phyloP scores from a whole-genome alignment of 2,329 filamentous ascomycete genomes.

The Sordariomycetes sp. region DNA sequence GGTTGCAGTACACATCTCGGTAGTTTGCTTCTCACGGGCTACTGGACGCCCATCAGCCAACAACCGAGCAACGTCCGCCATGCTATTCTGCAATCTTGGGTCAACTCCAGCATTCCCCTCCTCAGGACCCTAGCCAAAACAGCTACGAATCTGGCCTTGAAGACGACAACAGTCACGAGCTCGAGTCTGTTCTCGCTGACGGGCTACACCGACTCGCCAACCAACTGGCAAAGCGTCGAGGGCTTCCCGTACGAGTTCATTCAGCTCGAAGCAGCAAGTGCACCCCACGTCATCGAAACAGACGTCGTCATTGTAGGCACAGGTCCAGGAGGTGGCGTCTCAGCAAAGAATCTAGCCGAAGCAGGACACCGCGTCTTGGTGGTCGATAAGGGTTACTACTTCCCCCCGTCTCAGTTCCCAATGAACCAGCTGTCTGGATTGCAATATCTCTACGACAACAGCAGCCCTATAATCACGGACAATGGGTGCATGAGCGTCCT shows the following conservation, averaged over 20 bases:
- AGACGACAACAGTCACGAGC: constrained; percentile 45
- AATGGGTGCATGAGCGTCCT: constrained; percentile 51
- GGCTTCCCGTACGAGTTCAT: constrained; percentile 52
- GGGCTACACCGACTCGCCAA: constrained; percentile 47
- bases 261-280: constrained; percentile 35
- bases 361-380: constrained; percentile 69
- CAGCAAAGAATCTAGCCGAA: constrained; percentile 71
- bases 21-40: constrained; percentile 58
- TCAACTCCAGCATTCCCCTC: constrained; percentile 41
- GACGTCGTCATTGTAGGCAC: constrained; percentile 83
- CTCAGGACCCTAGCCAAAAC: constrained; percentile 48
- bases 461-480: constrained; percentile 46
- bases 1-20: constrained; percentile 49
- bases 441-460: constrained; percentile 60
- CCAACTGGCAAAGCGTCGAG: constrained; percentile 37
- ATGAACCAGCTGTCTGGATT: constrained; percentile 57
- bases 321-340: constrained; percentile 76
- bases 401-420: constrained; percentile 61
- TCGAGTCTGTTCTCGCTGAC: constrained; percentile 44
- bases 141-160: constrained; percentile 43
- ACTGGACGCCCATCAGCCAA: constrained; percentile 49
- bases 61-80: constrained; percentile 54
- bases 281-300: constrained; percentile 55
- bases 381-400: constrained; percentile 75
- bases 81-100: constrained; percentile 54